Conservation (phyloP, 192 early-diverging fungal species). For the Helicostylum pulchrum region DNA sequence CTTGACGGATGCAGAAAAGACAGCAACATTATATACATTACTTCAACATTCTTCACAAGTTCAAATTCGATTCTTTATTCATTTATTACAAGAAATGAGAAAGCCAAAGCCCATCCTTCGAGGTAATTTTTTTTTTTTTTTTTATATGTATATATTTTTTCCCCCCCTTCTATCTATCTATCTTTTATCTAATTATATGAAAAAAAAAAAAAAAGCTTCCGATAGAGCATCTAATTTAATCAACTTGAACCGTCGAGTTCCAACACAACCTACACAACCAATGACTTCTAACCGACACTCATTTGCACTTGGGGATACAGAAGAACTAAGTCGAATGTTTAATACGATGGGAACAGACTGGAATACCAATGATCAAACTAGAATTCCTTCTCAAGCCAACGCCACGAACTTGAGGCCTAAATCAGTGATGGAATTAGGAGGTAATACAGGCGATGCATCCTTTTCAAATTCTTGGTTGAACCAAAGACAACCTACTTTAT, state of each 20-base stretch:
- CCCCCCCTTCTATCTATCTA: too few species aligned
- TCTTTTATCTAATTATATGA: too few species aligned
- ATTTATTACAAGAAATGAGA: slow-evolving; percentile 88
- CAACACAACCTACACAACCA: slow-evolving; percentile 28
- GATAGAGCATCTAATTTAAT: background rate
- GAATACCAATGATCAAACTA: too few species aligned
- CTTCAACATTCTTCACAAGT: slow-evolving; percentile 87
- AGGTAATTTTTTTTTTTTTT: too few species aligned
- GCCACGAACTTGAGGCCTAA: too few species aligned
- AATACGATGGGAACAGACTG: background rate
- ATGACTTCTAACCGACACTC: slow-evolving; percentile 40
- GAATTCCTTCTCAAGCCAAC: too few species aligned
- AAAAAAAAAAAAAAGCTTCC: background rate
- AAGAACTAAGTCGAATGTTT: slow-evolving; percentile 23
- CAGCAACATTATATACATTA: slow-evolving; percentile 86
- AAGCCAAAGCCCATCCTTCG: slow-evolving; percentile 61
- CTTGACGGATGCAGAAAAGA: slow-evolving; percentile 85
- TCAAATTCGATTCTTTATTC: slow-evolving; percentile 92
- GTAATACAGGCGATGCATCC: too few species aligned
- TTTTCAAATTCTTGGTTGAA: too few species aligned
- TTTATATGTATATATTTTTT: too few species aligned
- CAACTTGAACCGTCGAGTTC: slow-evolving; percentile 35
- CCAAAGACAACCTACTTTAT: too few species aligned
- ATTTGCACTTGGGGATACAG: slow-evolving; percentile 32
- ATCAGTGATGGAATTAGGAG: too few species aligned